A percentile compares a stretch with the other conserved stretches of the same genome.
These are phyloP conservation scores for Aspergillus caelatus DNA, from an alignment of 2,329 filamentous ascomycete genomes.

Conservation along the genomic window DNA sequence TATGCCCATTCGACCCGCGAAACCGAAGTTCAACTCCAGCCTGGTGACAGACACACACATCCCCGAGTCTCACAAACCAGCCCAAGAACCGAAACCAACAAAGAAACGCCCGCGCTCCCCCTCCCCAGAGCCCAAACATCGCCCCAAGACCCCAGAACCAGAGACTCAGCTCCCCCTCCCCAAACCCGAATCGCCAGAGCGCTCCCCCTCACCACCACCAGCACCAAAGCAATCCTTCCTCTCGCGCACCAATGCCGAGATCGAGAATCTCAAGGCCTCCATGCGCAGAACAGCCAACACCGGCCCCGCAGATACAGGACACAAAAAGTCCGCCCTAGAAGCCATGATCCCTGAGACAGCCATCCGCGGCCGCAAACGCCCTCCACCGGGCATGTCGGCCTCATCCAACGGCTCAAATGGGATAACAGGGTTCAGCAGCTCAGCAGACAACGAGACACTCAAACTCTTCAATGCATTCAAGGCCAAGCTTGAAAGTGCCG, in stretches of 20 bases:
- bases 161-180: slow-evolving; percentile 48
- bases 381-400: slow-evolving; percentile 39
- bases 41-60: slow-evolving; percentile 42
- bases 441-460: slow-evolving; percentile 65
- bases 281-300: slow-evolving; percentile 48
- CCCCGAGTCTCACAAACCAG: slow-evolving; percentile 13
- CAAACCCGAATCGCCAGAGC: slow-evolving; percentile 45
- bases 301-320: slow-evolving; percentile 34
- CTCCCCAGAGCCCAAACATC: slow-evolving; percentile 35
- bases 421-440: slow-evolving; percentile 54
- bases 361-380: slow-evolving; percentile 50
- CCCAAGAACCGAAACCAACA: slow-evolving; percentile 18
- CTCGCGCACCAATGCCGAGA: slow-evolving; percentile 49
- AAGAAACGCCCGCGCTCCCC: slow-evolving; percentile 39
- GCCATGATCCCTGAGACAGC: slow-evolving; percentile 52
- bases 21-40: slow-evolving; percentile 53
- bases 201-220: slow-evolving; percentile 32
- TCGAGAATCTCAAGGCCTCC: slow-evolving; percentile 49
- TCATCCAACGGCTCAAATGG: slow-evolving; percentile 55
- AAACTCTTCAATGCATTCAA: slow-evolving; percentile 79
- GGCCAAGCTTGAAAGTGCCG: slow-evolving; percentile 65
- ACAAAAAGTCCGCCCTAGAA: slow-evolving; percentile 51
- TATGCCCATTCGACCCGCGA: slow-evolving; percentile 41
- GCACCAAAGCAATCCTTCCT: slow-evolving; percentile 38
- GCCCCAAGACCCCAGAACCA: slow-evolving; percentile 44